Evolutionary conservation across 768 basidiomycete genomes (phyloP).

Genomic region (Pulveroboletus ravenelii): DNA sequence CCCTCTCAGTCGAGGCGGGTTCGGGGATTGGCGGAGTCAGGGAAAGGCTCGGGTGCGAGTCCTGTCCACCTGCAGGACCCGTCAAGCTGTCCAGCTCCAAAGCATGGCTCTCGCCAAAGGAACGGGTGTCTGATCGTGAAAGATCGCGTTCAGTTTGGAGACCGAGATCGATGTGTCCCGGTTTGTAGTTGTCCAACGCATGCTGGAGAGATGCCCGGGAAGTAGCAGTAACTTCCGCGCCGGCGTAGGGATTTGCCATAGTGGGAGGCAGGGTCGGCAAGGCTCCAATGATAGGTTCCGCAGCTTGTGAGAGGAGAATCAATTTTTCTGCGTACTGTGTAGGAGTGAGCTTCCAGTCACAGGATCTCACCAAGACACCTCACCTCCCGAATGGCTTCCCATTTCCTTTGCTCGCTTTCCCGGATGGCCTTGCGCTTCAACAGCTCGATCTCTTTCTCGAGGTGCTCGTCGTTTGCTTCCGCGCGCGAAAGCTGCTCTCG

Average conservation of each 20-base stretch:
- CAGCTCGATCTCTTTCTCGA: slow-evolving; percentile 68
- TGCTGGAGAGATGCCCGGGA: slow-evolving; percentile 72
- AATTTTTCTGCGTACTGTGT: slow-evolving; percentile 78
- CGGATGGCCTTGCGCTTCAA: slow-evolving; percentile 70
- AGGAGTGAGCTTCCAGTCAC: not conserved
- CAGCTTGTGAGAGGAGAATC: slow-evolving; percentile 66
- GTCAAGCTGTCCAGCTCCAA: slow-evolving; percentile 61
- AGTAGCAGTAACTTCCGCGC: slow-evolving; percentile 58
- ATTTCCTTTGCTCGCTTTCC: slow-evolving; percentile 73
- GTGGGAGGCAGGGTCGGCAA: slow-evolving; percentile 69
- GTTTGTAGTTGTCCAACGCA: slow-evolving; percentile 73
- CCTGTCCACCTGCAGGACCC: slow-evolving; percentile 23
- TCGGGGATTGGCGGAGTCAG: slow-evolving; percentile 39
- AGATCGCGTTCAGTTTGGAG: slow-evolving; percentile 48
- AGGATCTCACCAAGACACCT: slow-evolving; percentile 1
- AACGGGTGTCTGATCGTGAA: slow-evolving; percentile 66
- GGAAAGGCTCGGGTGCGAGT: slow-evolving; percentile 35
- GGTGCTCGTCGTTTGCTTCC: slow-evolving; percentile 55
- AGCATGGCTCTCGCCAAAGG: slow-evolving; percentile 83
- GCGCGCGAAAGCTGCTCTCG: slow-evolving; percentile 63
- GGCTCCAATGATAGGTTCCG: slow-evolving; percentile 53
- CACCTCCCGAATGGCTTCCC: slow-evolving; percentile 81
- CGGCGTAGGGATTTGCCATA: slow-evolving; percentile 50
- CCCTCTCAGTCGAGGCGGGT: slow-evolving; percentile 7
- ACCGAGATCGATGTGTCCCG: slow-evolving; percentile 56